Evolutionary conservation across 2,329 filamentous ascomycete species (phyloP), one percentile per base, ranked within the genome.

Genomic region (Zymoseptoria tritici): DNA sequence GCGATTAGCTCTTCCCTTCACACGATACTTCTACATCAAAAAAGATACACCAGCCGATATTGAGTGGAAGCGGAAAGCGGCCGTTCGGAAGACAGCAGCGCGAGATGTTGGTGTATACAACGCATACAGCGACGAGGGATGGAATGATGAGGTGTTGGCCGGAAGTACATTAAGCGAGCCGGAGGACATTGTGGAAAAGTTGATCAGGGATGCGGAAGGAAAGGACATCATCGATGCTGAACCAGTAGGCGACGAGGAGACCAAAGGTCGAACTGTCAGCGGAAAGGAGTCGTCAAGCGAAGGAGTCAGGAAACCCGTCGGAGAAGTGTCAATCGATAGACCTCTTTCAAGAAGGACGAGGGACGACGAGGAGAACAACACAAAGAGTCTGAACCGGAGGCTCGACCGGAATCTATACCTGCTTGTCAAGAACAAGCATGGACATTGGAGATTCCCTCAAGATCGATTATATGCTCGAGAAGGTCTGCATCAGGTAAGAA

Each of bases 21-120:
- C 89, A 59, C 85, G 89, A 66, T 89, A 89, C 73, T 94, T 97
- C 78, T 99, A 96, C 82, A 96, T 92, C 83, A 96, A 96, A 80
- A 86, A 86, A 67, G 90, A 90, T 72, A 96, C 92, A 9, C 87
- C 91, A 1, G 82, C 85, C 8, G 89, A 92, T 66, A 80, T 91
- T 55, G 92, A 97, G 78, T 97, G 91, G 90, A 90, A 92, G 74
- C 83, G 90, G 72, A 95, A 96, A 77, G 83, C 90, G 64, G 81
- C 81, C 67, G 87, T 90, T 73, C 87, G 93, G 59, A 83, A 86
- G 69, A 88, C 89, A 7, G 83, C 91, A 6, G 88, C 90, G 53
- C 85, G 90, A 72, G 93, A 97, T 75, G 85, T 97, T 65, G 93
- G 93, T 60, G 80, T 84, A 56, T 97, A 96, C 80, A 85, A 88